Evolutionary conservation across 2,329 filamentous ascomycete species (phyloP).

Genomic region (Colletotrichum orchidophilum): DNA sequence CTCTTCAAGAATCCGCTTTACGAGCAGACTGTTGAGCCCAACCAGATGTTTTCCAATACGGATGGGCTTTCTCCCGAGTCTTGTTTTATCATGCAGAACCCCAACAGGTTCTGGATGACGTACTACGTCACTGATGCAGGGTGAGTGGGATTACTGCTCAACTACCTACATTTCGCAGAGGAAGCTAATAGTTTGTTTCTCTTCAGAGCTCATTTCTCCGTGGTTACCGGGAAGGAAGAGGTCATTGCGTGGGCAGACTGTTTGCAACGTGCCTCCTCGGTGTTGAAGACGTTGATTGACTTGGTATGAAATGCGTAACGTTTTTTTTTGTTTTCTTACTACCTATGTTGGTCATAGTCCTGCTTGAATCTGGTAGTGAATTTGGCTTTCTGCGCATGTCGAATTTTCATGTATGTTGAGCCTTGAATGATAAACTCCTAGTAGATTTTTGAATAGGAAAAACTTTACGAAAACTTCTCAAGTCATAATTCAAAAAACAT

Average conservation of each 20-base stretch:
- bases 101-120: conserved; percentile 1
- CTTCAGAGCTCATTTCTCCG: background rate
- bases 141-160: background rate
- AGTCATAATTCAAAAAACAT: no score
- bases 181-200: background rate
- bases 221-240: background rate
- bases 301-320: background rate
- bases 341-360: background rate
- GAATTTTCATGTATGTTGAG: no score
- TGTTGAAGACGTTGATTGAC: background rate
- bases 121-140: background rate
- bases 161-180: no score
- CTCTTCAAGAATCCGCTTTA: background rate
- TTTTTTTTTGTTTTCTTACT: background rate
- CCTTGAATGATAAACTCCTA: no score
- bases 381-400: no score
- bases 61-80: background rate
- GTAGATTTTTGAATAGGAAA: no score
- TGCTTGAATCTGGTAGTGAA: background rate
- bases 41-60: background rate
- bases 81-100: conserved; percentile 5
- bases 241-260: background rate
- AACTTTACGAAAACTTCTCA: no score
- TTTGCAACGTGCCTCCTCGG: background rate
- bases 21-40: background rate